A percentile compares a stretch with the other conserved stretches of the same genome.
phyloP scores from a whole-genome alignment of 2,329 filamentous ascomycete species.

The Xylariales sp. region DNA sequence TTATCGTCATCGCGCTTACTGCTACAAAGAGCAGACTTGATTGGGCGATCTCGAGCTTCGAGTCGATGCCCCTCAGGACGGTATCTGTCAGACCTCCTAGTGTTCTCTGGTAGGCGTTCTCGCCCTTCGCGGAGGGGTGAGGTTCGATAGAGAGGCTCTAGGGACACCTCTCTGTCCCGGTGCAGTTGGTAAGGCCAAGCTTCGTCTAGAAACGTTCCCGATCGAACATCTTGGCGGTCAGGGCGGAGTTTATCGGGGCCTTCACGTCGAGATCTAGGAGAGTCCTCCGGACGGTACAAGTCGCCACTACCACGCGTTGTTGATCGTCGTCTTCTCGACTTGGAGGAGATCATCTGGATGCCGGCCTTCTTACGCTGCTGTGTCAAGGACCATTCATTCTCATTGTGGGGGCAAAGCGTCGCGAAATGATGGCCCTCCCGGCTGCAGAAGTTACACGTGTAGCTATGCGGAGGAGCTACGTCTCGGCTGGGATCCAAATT shows the following conservation, averaged over 20 bases:
- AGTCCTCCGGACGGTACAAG: neutral
- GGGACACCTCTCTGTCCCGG: too few species aligned
- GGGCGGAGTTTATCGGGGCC: neutral
- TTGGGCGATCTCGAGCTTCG: neutral
- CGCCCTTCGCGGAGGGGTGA: neutral
- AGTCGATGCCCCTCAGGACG: neutral
- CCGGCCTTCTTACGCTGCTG: constrained; percentile 23
- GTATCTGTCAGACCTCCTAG: neutral
- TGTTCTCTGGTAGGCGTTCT: neutral
- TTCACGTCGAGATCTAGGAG: neutral
- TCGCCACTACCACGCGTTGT: too few species aligned
- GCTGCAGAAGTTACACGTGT: constrained; percentile 31
- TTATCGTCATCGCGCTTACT: too few species aligned
- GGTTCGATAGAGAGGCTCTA: too few species aligned
- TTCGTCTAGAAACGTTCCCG: neutral
- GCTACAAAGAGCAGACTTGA: too few species aligned
- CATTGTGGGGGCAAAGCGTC: constrained; percentile 33
- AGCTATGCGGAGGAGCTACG: constrained; percentile 22
- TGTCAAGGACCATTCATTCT: constrained; percentile 25
- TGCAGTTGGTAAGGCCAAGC: neutral
- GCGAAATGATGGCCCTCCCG: constrained; percentile 29
- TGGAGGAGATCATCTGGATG: neutral
- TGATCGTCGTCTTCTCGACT: neutral
- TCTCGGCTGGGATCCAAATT: constrained; percentile 36
- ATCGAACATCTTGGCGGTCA: neutral